Conservation (phyloP, 495 filamentous ascomycete species). For the Talaromyces stipitatus region DNA sequence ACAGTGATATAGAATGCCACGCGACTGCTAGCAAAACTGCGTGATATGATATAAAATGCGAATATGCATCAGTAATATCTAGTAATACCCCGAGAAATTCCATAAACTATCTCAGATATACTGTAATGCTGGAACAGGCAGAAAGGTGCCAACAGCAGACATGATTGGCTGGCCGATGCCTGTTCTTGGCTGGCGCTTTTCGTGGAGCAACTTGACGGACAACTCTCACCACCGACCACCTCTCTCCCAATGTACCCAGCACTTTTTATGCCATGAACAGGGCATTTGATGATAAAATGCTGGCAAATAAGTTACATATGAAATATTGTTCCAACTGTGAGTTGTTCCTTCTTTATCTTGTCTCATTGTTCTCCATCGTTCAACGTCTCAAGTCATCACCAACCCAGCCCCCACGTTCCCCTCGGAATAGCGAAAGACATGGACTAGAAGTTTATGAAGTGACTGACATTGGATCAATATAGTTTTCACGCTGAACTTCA, state of each 20-base stretch:
- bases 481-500: constrained; percentile 4
- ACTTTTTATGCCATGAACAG: neutral
- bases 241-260: neutral
- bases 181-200: neutral
- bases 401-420: constrained; percentile 29
- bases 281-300: constrained; percentile 27
- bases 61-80: no score
- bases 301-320: constrained; percentile 26
- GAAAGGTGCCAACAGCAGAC: neutral
- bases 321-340: constrained; percentile 27
- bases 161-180: neutral
- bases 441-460: neutral
- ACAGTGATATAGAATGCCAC: no score
- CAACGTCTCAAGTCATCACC: constrained; percentile 9
- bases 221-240: neutral
- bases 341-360: constrained; percentile 11
- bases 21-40: no score
- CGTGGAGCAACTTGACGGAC: neutral
- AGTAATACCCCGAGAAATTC: no score
- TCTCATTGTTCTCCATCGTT: constrained; percentile 2
- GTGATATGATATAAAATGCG: no score
- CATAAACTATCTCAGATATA: neutral
- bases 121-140: neutral
- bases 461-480: neutral
- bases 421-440: neutral